phyloP scores from a whole-genome alignment of 441 rosid genomes.

The Pelargonium myrrhifolium region DNA sequence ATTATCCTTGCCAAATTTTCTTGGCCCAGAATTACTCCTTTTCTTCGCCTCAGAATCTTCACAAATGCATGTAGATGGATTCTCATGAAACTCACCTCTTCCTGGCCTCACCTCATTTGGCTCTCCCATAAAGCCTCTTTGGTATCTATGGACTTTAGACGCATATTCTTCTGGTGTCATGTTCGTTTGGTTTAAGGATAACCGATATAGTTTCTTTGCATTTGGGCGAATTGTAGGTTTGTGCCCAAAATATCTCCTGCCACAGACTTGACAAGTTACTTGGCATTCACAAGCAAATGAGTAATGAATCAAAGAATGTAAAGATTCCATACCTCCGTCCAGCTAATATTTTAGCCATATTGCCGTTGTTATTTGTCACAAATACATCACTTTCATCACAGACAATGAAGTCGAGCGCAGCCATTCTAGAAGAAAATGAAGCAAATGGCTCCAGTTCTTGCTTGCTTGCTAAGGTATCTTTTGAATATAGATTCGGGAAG shows the following conservation, averaged over 20 bases:
- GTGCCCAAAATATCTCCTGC: conserved; percentile 92
- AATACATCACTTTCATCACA: conserved; percentile 95
- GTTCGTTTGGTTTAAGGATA: conserved; percentile 58
- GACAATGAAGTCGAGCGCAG: conserved; percentile 92
- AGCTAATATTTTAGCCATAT: conserved; percentile 93
- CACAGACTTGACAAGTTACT: conserved; percentile 17
- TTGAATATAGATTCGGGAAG: conserved; percentile 80
- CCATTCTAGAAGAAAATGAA: conserved; percentile 86
- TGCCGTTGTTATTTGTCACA: conserved; percentile 95
- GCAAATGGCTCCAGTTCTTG: conserved; percentile 68
- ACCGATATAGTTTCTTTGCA: conserved; percentile 67
- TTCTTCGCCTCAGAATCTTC: conserved; percentile 38
- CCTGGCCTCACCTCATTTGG: conserved; percentile 94
- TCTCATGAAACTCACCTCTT: conserved; percentile 97
- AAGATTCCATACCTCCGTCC: conserved; percentile 59
- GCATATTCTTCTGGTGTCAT: conserved; percentile 81
- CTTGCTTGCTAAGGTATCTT: conserved; percentile 74
- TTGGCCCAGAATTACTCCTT: conserved; percentile 25
- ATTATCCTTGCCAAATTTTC: conserved; percentile 44
- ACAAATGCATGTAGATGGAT: conserved; percentile 83
- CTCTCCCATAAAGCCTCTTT: conserved; percentile 90
- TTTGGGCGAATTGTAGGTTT: conserved; percentile 93
- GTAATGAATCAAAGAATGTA: background rate
- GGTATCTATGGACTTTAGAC: conserved; percentile 60
- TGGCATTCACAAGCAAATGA: conserved; percentile 16